phyloP scores from a whole-genome alignment of 108 stramenopile genomes.

The Aureococcus anophagefferens region DNA sequence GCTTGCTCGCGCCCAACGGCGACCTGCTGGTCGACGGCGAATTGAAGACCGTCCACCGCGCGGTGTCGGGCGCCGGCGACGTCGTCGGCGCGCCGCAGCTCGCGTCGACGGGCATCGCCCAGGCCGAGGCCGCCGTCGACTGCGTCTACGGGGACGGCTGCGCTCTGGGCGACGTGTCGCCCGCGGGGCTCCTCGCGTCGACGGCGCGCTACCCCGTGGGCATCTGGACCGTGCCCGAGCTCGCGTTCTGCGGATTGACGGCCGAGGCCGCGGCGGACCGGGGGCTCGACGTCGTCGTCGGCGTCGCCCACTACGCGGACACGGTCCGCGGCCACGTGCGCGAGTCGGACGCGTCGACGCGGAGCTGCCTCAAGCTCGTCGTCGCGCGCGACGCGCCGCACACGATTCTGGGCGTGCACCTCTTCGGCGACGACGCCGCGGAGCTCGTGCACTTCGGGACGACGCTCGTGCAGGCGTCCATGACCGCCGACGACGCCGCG shows the following conservation, averaged over 20 bases:
- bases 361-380: slow-evolving; percentile 49
- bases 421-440: slow-evolving; percentile 68
- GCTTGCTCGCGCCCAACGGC: too few species aligned
- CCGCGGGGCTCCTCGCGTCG: slow-evolving; percentile 54
- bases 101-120: slow-evolving; percentile 65
- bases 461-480: slow-evolving; percentile 58
- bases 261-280: slow-evolving; percentile 51
- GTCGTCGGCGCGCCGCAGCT: slow-evolving; percentile 65
- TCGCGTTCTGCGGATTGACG: slow-evolving; percentile 58
- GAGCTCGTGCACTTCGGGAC: slow-evolving; percentile 75
- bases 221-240: slow-evolving; percentile 66
- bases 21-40: slow-evolving; percentile 8
- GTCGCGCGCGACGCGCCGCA: slow-evolving; percentile 55
- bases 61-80: slow-evolving; percentile 74
- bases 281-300: slow-evolving; percentile 61
- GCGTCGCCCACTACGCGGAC: slow-evolving; percentile 67
- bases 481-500: slow-evolving; percentile 50
- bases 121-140: slow-evolving; percentile 51
- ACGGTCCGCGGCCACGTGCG: slow-evolving; percentile 65
- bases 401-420: too few species aligned
- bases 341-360: slow-evolving; percentile 50
- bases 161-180: slow-evolving; percentile 24
- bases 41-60: slow-evolving; percentile 55
- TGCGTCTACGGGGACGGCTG: slow-evolving; percentile 39
- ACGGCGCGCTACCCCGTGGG: slow-evolving; percentile 67